A percentile compares a stretch with the other conserved stretches of the same genome.
These are phyloP conservation scores for Russula ochroleuca DNA, from an alignment of 768 basidiomycete genomes.

Conservation along the genomic window DNA sequence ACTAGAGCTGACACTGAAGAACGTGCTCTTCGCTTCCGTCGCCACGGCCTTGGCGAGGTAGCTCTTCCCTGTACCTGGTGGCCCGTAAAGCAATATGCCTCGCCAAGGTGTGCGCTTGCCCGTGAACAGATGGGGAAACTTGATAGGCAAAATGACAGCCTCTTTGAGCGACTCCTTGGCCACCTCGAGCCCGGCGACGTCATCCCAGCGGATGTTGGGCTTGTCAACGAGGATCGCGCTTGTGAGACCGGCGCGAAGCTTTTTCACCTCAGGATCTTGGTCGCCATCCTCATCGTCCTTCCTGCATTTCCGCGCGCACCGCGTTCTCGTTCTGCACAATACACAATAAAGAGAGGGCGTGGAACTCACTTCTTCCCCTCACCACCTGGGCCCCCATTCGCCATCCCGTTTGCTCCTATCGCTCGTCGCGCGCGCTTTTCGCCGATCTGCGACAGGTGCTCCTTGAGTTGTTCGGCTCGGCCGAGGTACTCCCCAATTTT, in stretches of 20 bases:
- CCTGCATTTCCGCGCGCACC: slow-evolving; percentile 27
- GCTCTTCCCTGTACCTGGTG: slow-evolving; percentile 96
- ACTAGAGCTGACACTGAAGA: slow-evolving; percentile 93
- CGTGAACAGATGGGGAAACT: slow-evolving; percentile 97
- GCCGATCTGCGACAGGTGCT: slow-evolving; percentile 60
- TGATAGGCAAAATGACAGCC: slow-evolving; percentile 98
- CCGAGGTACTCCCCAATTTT: slow-evolving; percentile 91
- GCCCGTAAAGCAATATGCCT: slow-evolving; percentile 94
- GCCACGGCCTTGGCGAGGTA: slow-evolving; percentile 98
- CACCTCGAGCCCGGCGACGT: slow-evolving; percentile 92
- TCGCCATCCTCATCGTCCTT: slow-evolving; percentile 62
- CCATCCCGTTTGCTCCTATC: slow-evolving; percentile 47
- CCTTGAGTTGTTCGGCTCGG: slow-evolving; percentile 88
- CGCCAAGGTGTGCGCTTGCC: slow-evolving; percentile 98
- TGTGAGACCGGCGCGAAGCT: slow-evolving; percentile 85
- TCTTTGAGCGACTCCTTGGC: slow-evolving; percentile 97
- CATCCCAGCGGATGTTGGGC: slow-evolving; percentile 97
- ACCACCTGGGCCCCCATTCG: slow-evolving; percentile 37
- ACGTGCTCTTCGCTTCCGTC: slow-evolving; percentile 98
- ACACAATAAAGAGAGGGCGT: not conserved
- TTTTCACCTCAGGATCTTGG: slow-evolving; percentile 90
- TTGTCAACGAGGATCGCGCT: slow-evolving; percentile 89
- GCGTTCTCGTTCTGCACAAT: slow-evolving; percentile 5
- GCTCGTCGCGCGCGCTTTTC: slow-evolving; percentile 59
- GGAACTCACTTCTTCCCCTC: slow-evolving; percentile 39